Conservation (phyloP, 2,329 filamentous ascomycete genomes). For the Ceratocystis cacaofunesta region DNA sequence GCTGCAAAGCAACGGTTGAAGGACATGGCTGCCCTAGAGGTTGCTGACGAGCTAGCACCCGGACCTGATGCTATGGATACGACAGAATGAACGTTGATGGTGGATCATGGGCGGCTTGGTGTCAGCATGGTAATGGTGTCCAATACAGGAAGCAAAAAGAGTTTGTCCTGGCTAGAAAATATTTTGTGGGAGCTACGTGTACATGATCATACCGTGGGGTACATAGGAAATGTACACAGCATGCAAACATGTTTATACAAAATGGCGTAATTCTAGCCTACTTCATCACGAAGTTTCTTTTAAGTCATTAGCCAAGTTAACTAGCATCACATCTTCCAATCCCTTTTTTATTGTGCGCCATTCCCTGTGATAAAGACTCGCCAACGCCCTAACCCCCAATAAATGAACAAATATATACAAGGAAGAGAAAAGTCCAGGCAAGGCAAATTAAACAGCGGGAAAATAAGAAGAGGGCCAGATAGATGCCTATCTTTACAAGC, state of each 20-base stretch:
- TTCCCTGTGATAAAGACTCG: neutral
- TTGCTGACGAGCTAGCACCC: slow-evolving; percentile 28
- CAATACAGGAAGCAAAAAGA: neutral
- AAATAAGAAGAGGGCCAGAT: neutral
- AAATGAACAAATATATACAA: slow-evolving; percentile 7
- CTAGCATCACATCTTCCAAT: neutral
- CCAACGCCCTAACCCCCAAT: neutral
- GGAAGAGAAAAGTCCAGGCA: neutral
- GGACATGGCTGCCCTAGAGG: slow-evolving; percentile 26
- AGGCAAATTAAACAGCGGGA: neutral
- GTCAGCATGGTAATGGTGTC: neutral
- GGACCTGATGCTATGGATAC: slow-evolving; percentile 21
- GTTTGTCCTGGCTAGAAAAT: neutral
- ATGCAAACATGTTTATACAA: neutral
- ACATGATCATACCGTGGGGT: neutral
- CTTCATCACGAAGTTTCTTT: neutral
- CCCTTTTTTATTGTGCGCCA: neutral
- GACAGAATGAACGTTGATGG: slow-evolving; percentile 10
- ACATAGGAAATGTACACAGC: neutral
- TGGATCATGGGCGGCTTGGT: no score
- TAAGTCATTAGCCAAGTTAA: neutral
- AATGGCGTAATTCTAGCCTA: neutral
- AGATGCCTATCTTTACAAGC: slow-evolving; percentile 21
- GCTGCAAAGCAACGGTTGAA: slow-evolving; percentile 27
- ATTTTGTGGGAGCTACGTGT: neutral